Evolutionary conservation across 2,329 filamentous ascomycete genomes (phyloP), one percentile per base, ranked within the genome.

Genomic region (Alternaria ventricosa): DNA sequence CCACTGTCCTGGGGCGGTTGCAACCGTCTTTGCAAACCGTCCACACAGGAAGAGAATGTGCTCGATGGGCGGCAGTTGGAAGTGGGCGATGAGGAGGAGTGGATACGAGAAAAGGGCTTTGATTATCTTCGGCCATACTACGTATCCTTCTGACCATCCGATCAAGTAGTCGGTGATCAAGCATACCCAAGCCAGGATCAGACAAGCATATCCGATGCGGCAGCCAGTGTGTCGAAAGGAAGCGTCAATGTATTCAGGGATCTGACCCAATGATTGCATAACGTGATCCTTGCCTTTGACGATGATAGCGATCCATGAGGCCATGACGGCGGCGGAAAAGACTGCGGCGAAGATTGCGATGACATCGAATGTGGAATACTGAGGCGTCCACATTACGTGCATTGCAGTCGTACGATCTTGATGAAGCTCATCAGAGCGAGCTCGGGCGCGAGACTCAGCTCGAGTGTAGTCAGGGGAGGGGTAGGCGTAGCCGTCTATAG

Each of bases 311-410:
- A 30, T 36, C 28, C 23, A 49, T 13, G 13, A 50, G n/a, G 20
- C 18, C 15, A 51, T 33, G 30, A 49, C 23, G 18, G 18, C 7
- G 18, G 25, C 20, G 25, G 47, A 12, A 23, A 55, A 18, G 28
- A 47, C 25, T 4, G 49, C 20, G 4, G 50, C 18, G 45, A 50
- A 6, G 33, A 28, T 23, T 8, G 44, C 15, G 20, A 55, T 15
- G 33, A 63, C 13, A 23, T 59, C 51, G 12, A 60, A n/a, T 5
- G 7, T n/a, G 15, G 57, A 60, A 46, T 56, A 57, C 6, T 44
- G 51, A 1, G 51, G 50, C 8, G 23, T 36, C 33, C 18, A 30
- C n/a, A 63, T 47, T 13, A 33, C 51, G 36, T 55, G 30, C 6
- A 18, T 18, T 4, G 36, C n/a, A 23, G 46, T 41, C 20, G n/a